Evolutionary conservation across 176 grass and related monocot genomes (phyloP).

Genomic region (Chloris gayana): DNA sequence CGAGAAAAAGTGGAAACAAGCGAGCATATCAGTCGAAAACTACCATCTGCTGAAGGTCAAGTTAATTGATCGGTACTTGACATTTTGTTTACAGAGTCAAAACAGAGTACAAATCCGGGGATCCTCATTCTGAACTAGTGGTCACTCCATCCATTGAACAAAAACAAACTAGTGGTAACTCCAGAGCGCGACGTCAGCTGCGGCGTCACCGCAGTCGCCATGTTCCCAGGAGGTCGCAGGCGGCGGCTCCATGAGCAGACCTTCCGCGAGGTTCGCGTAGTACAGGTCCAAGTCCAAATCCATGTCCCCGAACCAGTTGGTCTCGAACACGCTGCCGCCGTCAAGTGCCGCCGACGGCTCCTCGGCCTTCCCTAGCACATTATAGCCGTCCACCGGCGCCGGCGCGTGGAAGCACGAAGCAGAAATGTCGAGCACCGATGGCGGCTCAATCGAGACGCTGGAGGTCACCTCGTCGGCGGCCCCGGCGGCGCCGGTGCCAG

Average conservation of each 20-base stretch:
- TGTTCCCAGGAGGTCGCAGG: not conserved
- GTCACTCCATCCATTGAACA: no score
- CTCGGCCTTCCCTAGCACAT: not conserved
- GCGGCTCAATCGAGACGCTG: not conserved
- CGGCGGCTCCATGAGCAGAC: constrained; percentile 54
- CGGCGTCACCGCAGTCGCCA: constrained; percentile 13
- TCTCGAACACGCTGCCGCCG: not conserved
- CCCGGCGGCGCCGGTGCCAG: not conserved
- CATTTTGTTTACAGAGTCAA: constrained; percentile 7
- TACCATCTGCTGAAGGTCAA: not conserved
- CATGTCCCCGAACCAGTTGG: constrained; percentile 39
- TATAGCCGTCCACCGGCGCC: no score
- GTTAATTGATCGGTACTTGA: not conserved
- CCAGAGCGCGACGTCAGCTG: constrained; percentile 38
- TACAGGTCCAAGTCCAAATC: constrained; percentile 7
- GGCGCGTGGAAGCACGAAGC: not conserved
- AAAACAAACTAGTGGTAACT: constrained; percentile 44
- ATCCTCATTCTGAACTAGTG: not conserved
- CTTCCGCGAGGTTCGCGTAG: constrained; percentile 56
- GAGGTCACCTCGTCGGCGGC: constrained; percentile 11
- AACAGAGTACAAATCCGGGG: constrained; percentile 24
- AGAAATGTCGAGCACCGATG: not conserved
- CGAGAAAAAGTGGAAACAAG: not conserved
- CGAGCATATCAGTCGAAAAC: not conserved
- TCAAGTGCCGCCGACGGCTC: not conserved